Conservation (phyloP, 2,329 filamentous ascomycete genomes). For the Hawksworthiomyces lignivorus region DNA sequence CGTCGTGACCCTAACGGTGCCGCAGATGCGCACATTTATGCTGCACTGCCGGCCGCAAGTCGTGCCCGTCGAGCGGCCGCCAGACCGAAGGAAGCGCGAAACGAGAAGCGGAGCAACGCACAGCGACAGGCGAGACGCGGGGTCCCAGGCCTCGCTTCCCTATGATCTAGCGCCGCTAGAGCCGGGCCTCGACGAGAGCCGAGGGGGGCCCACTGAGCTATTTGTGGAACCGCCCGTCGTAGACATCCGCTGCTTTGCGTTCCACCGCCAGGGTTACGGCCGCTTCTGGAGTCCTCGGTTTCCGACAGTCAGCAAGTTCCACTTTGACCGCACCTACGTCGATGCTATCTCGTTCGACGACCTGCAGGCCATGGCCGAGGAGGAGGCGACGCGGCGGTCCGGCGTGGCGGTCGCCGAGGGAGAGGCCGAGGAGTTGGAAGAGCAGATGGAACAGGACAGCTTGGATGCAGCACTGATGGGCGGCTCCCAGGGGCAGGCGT, state of each 20-base stretch:
- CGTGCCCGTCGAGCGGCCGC: slow-evolving; percentile 31
- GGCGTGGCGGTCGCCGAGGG: neutral
- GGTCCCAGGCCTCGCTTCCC: neutral
- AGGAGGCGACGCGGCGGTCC: slow-evolving; percentile 23
- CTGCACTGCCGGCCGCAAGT: slow-evolving; percentile 36
- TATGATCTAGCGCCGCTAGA: slow-evolving; percentile 39
- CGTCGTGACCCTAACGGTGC: slow-evolving; percentile 47
- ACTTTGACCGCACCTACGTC: slow-evolving; percentile 62
- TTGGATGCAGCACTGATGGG: too few species aligned
- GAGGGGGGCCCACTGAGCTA: slow-evolving; percentile 36
- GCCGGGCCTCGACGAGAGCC: slow-evolving; percentile 32
- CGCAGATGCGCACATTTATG: slow-evolving; percentile 44
- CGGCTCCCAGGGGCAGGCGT: too few species aligned
- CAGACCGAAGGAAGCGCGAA: slow-evolving; percentile 8
- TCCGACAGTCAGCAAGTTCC: slow-evolving; percentile 67
- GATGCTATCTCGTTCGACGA: slow-evolving; percentile 64
- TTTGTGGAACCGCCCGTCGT: slow-evolving; percentile 70
- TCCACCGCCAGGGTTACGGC: slow-evolving; percentile 62
- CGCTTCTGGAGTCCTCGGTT: slow-evolving; percentile 71
- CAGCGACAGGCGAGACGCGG: too few species aligned
- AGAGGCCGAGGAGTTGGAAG: neutral
- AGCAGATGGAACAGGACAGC: too few species aligned
- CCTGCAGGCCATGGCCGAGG: slow-evolving; percentile 54
- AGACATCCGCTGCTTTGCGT: slow-evolving; percentile 73
- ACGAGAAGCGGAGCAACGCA: neutral